These are phyloP conservation scores for Phytophthora podocarpi DNA, from an alignment of 352 stramenopile species.

Conservation along the genomic window DNA sequence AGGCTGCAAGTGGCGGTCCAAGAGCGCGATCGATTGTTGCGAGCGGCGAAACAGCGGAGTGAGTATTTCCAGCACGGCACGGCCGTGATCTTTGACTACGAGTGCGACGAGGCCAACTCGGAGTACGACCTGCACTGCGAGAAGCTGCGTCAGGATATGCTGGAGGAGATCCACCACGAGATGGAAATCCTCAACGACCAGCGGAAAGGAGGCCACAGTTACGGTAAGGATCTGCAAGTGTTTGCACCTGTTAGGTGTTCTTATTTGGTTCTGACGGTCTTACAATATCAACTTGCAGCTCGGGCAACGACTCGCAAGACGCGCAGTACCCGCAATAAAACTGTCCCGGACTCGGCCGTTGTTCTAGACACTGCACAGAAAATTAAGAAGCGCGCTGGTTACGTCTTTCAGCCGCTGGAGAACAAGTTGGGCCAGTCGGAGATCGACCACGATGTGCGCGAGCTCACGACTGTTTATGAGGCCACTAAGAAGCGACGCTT, in stretches of 20 bases:
- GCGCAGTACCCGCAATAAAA: conserved; percentile 70
- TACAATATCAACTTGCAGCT: conserved; percentile 34
- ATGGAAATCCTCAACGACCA: conserved; percentile 85
- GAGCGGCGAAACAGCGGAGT: conserved; percentile 44
- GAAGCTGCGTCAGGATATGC: conserved; percentile 83
- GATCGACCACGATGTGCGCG: conserved; percentile 72
- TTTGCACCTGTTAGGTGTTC: not conserved
- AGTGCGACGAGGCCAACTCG: conserved; percentile 79
- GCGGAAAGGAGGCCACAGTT: conserved; percentile 58
- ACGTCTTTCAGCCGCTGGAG: conserved; percentile 74
- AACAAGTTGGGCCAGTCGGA: conserved; percentile 74
- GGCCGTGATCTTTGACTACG: conserved; percentile 77
- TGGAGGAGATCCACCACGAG: conserved; percentile 87
- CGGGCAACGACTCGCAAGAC: conserved; percentile 79
- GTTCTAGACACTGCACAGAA: conserved; percentile 65
- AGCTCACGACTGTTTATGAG: conserved; percentile 57
- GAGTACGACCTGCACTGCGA: conserved; percentile 81
- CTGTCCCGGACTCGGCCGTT: conserved; percentile 35
- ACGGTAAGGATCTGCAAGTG: conserved; percentile 29
- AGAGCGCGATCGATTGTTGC: conserved; percentile 57
- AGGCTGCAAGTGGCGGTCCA: conserved; percentile 46
- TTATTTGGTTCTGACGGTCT: conserved; percentile 8
- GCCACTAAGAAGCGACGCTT: conserved; percentile 74
- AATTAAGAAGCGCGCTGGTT: conserved; percentile 71
- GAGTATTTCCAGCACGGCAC: conserved; percentile 68